Percentiles rank a stretch among this genome's conserved stretches.
Evolutionary conservation across 2,329 filamentous ascomycete species (phyloP).

Genomic region (Cladosporium oxysporum): DNA sequence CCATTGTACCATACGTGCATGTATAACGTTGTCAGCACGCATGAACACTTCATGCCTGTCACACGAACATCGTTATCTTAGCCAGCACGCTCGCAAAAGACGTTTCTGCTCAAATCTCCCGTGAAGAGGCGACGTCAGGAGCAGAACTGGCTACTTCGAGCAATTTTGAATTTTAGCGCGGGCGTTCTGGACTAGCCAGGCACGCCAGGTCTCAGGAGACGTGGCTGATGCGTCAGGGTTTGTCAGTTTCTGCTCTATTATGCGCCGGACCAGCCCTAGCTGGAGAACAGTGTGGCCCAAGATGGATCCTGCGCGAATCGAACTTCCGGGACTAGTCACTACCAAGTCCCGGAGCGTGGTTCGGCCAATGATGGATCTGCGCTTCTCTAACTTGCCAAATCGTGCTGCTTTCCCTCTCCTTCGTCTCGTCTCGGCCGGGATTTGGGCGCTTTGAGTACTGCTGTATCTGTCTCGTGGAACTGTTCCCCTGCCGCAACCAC

Average conservation of each 20-base stretch:
- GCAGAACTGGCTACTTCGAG: not conserved
- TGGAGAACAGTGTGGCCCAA: not conserved
- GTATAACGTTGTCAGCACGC: not conserved
- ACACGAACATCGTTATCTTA: not conserved
- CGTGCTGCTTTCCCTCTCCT: not conserved
- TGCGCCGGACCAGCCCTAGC: constrained; percentile 12
- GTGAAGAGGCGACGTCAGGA: constrained; percentile 5
- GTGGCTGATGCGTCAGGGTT: constrained; percentile 18
- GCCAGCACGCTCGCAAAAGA: not conserved
- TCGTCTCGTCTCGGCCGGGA: constrained; percentile 5
- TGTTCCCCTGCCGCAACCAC: constrained; percentile 12
- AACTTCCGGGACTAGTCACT: constrained; percentile 13
- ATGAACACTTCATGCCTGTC: constrained; percentile 5
- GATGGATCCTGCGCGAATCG: constrained; percentile 16
- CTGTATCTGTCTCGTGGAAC: constrained; percentile 9
- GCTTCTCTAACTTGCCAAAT: not conserved
- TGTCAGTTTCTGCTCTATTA: not conserved
- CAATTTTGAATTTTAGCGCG: constrained; percentile 2
- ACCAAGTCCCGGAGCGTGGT: constrained; percentile 17
- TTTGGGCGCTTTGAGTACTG: constrained; percentile 9
- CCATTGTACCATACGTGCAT: constrained; percentile 1
- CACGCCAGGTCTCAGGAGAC: constrained; percentile 13
- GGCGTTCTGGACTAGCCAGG: constrained; percentile 4
- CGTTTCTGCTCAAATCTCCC: constrained; percentile 16
- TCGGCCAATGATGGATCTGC: constrained; percentile 11